These are phyloP conservation scores for Tuber brumale DNA, from an alignment of 495 filamentous ascomycete genomes.

Conservation along the genomic window DNA sequence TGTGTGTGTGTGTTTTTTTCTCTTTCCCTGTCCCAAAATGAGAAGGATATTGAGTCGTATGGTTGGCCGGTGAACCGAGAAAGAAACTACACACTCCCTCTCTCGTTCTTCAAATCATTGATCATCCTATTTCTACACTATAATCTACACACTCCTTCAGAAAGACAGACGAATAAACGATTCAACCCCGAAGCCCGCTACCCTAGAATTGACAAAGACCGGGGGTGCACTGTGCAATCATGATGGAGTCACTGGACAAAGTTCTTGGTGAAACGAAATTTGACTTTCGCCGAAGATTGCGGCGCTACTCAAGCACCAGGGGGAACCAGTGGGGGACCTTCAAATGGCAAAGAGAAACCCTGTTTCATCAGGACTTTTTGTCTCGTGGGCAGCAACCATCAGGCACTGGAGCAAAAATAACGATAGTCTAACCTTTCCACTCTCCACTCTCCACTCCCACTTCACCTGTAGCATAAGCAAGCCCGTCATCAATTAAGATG, in stretches of 20 bases:
- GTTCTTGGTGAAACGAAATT: background rate
- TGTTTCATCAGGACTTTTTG: background rate
- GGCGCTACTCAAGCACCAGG: background rate
- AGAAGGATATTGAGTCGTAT: background rate
- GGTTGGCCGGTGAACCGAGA: background rate
- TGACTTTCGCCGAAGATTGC: background rate
- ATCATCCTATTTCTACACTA: background rate
- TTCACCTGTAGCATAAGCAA: background rate
- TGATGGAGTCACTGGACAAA: background rate
- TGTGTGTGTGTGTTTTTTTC: background rate
- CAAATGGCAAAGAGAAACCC: background rate
- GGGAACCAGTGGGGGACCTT: background rate
- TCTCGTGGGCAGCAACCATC: background rate
- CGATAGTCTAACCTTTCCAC: background rate
- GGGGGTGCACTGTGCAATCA: background rate
- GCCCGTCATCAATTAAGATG: background rate
- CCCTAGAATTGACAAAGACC: background rate
- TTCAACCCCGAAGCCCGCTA: background rate
- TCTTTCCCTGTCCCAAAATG: background rate
- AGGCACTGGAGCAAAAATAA: background rate
- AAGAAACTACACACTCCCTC: background rate
- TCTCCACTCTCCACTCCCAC: background rate
- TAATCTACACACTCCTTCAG: background rate
- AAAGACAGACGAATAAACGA: background rate
- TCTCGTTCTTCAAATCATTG: background rate